Conservation (phyloP, 306 rosid species). For the Mimosa bimucronata region DNA sequence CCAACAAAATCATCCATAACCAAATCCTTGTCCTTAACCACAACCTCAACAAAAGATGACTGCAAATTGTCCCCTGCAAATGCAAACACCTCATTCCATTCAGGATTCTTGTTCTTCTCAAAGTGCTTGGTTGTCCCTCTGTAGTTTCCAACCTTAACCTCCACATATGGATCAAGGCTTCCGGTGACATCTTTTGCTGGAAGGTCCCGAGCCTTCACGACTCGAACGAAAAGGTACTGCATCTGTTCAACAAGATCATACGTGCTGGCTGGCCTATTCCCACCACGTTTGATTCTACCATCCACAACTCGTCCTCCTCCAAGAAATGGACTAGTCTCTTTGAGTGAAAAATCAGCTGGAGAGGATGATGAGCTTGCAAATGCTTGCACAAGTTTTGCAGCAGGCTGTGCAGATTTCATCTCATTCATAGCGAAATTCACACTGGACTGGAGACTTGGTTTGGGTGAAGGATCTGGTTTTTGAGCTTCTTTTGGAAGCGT, state of each 20-base stretch:
- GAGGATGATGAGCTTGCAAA: conserved; percentile 52
- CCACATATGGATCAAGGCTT: conserved; percentile 90
- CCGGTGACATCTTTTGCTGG: conserved; percentile 84
- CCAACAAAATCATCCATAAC: conserved; percentile 81
- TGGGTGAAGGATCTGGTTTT: conserved; percentile 38
- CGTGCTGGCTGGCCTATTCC: conserved; percentile 56
- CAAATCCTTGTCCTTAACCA: conserved; percentile 73
- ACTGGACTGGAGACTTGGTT: conserved; percentile 39
- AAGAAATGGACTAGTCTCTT: conserved; percentile 85
- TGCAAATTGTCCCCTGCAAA: conserved; percentile 67
- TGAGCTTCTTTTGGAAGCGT: conserved; percentile 49
- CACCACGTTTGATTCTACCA: conserved; percentile 59
- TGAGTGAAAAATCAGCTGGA: conserved; percentile 58
- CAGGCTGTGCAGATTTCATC: conserved; percentile 61
- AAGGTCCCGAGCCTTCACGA: conserved; percentile 93
- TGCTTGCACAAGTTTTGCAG: conserved; percentile 48
- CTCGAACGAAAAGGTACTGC: conserved; percentile 76
- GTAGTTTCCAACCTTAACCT: conserved; percentile 84
- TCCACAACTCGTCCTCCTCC: conserved; percentile 86
- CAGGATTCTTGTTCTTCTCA: conserved; percentile 76
- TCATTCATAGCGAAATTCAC: conserved; percentile 56
- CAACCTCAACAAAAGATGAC: conserved; percentile 59
- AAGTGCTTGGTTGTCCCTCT: conserved; percentile 67
- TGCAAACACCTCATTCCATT: conserved; percentile 94
- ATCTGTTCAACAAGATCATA: conserved; percentile 91